Percentiles rank a stretch among this genome's conserved stretches.
phyloP scores from a whole-genome alignment of 129 eudicot species.

The Deinandra increscens region DNA sequence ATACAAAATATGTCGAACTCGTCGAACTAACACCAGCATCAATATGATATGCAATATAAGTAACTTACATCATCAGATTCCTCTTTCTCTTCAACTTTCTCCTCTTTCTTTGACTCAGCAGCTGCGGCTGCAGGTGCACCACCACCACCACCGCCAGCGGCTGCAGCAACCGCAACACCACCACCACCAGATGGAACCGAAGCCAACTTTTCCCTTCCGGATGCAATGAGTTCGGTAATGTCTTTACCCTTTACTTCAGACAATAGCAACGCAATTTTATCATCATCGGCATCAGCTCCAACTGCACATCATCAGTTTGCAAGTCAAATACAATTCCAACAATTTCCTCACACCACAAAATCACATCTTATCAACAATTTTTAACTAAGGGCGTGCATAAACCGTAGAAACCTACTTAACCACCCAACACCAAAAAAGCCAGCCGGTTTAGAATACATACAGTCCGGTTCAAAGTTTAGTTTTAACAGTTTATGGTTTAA shows the following conservation, averaged over 20 bases:
- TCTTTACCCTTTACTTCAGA: slow-evolving; percentile 63
- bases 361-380: too few relatives aligned
- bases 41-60: not conserved
- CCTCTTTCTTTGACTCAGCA: slow-evolving; percentile 54
- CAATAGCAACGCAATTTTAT: slow-evolving; percentile 47
- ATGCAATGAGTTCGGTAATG: slow-evolving; percentile 56
- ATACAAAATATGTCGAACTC: not conserved
- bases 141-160: slow-evolving; percentile 27
- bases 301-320: slow-evolving; percentile 40
- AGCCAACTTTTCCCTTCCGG: slow-evolving; percentile 68
- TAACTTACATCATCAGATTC: slow-evolving; percentile 58
- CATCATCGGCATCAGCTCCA: slow-evolving; percentile 78
- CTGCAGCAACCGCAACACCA: slow-evolving; percentile 32
- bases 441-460: too few relatives aligned
- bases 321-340: not conserved
- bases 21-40: not conserved
- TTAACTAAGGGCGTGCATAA: too few relatives aligned
- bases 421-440: too few relatives aligned
- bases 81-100: slow-evolving; percentile 67
- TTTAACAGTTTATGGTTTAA: too few relatives aligned
- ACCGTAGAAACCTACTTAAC: not conserved
- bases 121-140: slow-evolving; percentile 50
- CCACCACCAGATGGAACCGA: slow-evolving; percentile 73
- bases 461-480: too few relatives aligned
- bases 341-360: not conserved